phyloP scores from a whole-genome alignment of 1,284 basidiomycete species.

The Mycena sp. region DNA sequence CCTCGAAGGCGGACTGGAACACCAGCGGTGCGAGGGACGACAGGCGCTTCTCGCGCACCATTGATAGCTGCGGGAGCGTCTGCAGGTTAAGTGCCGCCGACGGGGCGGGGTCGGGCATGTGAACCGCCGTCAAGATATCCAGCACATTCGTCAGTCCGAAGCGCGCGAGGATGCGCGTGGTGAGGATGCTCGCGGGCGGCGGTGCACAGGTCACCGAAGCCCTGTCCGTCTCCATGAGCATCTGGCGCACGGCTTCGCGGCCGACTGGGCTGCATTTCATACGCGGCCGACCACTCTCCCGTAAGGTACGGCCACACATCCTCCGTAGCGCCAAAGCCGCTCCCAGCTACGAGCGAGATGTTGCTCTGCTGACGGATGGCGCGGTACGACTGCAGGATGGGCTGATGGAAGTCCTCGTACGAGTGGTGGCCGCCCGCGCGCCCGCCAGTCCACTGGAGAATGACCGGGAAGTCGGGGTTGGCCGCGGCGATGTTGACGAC shows the following conservation, averaged over 20 bases:
- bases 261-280: conserved; percentile 91
- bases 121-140: conserved; percentile 70
- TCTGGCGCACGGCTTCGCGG: conserved; percentile 93
- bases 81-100: conserved; percentile 34
- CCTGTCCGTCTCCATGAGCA: conserved; percentile 98
- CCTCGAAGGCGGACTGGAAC: conserved; percentile 74
- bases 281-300: conserved; percentile 88
- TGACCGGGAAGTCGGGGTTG: conserved; percentile 97
- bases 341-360: conserved; percentile 93
- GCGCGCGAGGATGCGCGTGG: conserved; percentile 54
- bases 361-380: conserved; percentile 91
- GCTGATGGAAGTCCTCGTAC: conserved; percentile 98
- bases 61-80: conserved; percentile 41
- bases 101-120: conserved; percentile 59
- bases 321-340: conserved; percentile 95
- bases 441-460: conserved; percentile 98
- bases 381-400: conserved; percentile 90
- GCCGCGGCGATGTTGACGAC: conserved; percentile 95
- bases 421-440: conserved; percentile 99
- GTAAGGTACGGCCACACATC: conserved; percentile 98
- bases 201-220: conserved; percentile 63
- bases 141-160: conserved; percentile 68
- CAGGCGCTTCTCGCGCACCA: conserved; percentile 75
- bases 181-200: conserved; percentile 48
- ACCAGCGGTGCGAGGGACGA: conserved; percentile 78